phyloP scores from a whole-genome alignment of 108 stramenopile genomes.

The Nitzschia inconspicua region DNA sequence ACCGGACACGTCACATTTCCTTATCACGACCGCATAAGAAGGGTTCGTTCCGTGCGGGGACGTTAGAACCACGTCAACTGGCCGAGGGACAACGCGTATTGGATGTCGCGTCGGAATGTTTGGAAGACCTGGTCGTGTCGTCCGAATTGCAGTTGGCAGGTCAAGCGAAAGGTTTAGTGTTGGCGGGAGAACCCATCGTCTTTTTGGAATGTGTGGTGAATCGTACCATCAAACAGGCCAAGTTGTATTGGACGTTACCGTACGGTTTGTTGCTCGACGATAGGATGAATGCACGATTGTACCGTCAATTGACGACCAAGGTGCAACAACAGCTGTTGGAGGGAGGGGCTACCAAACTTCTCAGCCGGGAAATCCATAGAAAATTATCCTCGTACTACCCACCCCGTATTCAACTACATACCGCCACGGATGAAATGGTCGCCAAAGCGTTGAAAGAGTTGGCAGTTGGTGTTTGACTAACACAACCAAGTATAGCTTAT shows the following conservation, averaged over 20 bases:
- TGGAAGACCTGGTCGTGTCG: slow-evolving; percentile 14
- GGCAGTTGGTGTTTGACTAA: no score
- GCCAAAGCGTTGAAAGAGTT: slow-evolving; percentile 22
- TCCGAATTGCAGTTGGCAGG: not conserved
- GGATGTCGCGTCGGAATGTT: slow-evolving; percentile 24
- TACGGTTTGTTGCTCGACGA: slow-evolving; percentile 25
- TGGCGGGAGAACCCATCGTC: slow-evolving; percentile 41
- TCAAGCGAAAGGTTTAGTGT: not conserved
- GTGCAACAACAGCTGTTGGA: slow-evolving; percentile 15
- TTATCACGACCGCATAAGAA: slow-evolving; percentile 5
- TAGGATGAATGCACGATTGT: slow-evolving; percentile 6
- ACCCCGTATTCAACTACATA: slow-evolving; percentile 31
- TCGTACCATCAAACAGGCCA: slow-evolving; percentile 29
- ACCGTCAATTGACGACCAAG: slow-evolving; percentile 10
- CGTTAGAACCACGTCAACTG: slow-evolving; percentile 21
- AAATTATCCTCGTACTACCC: slow-evolving; percentile 42
- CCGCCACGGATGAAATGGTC: slow-evolving; percentile 31
- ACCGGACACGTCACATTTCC: slow-evolving; percentile 11
- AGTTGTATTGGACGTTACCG: slow-evolving; percentile 46
- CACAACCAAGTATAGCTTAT: no score
- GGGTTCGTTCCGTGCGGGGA: not conserved
- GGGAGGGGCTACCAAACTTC: slow-evolving; percentile 18
- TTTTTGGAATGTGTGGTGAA: slow-evolving; percentile 41
- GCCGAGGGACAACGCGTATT: slow-evolving; percentile 26
- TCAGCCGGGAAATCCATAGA: slow-evolving; percentile 18